Base-by-base conservation (phyloP, 306 rosid species). In the Fagus crenata region DNA sequence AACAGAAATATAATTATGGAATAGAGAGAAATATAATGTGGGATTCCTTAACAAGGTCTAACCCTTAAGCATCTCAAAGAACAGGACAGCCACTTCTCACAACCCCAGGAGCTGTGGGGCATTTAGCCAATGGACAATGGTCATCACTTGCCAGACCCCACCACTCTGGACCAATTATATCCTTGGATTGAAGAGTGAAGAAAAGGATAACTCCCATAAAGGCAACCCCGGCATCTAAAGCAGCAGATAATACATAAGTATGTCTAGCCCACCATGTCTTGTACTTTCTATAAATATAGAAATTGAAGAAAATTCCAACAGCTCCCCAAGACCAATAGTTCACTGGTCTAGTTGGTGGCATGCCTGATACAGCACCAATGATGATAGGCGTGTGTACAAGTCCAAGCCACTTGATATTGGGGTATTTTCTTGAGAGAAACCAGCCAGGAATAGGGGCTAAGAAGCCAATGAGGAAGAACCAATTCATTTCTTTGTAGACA, bases 261-360 rank as follows among this genome's bases (percentile, higher is more conserved):
- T 91, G 90, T 14, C 91, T 78, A 2, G 90, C 96, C 98, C 97
- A 93, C 92, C 97, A 88, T 0, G 69, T 75, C 81, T 88, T 88
- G 63, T 71, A 78, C 55, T 53, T 83, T 0, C 58, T 72, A 43
- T 83, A 91, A 8, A 91, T 54, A 32, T 83, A 88, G 67, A 85
- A 79, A 60, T 90, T 90, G 89, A 91, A 90, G 88, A 88, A 84
- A 6, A 91, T n/a, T 11, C 97, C 98, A 8, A 89, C 93, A 0
- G 67, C 4, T 22, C 84, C 83, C 97, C 96, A 93, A 1, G 74
- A 75, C 1, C 80, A 72, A 13, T 58, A 89, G 71, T 91, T 86
- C 2, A 87, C 89, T 0, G 97, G 1, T 59, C 80, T 83, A 6
- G 84, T 85, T 0, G 91, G 88, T 32, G 89, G 90, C 63, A 86